Percentiles rank a stretch among this genome's conserved stretches.
phyloP scores from a whole-genome alignment of 164 flowering plant genomes.

The grape (Vitis vinifera) region DNA sequence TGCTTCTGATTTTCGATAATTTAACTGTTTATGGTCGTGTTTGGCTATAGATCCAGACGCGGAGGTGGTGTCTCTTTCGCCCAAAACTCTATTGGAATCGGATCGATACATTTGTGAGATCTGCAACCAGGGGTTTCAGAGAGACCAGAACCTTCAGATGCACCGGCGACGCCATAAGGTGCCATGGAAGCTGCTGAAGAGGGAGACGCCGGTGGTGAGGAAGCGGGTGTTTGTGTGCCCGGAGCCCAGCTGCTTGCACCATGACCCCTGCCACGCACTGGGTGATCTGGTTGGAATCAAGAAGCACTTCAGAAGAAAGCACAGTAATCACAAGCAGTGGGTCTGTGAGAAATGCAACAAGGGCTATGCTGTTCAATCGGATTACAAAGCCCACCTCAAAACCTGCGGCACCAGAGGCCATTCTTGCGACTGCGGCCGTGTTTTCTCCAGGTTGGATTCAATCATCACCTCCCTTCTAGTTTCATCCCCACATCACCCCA shows the following conservation, averaged over 20 bases:
- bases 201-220: slow-evolving; percentile 68
- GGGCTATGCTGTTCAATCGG: slow-evolving; percentile 96
- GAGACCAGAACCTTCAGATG: slow-evolving; percentile 99
- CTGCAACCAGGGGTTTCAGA: slow-evolving; percentile 94
- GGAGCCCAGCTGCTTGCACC: slow-evolving; percentile 92
- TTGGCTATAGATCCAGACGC: slow-evolving; percentile 83
- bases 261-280: slow-evolving; percentile 90
- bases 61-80: slow-evolving; percentile 90
- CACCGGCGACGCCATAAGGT: slow-evolving; percentile 93
- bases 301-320: slow-evolving; percentile 90
- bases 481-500: neutral
- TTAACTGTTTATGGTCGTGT: neutral
- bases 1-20: neutral
- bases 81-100: slow-evolving; percentile 86
- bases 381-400: slow-evolving; percentile 94
- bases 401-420: slow-evolving; percentile 98
- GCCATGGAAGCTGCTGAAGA: slow-evolving; percentile 93
- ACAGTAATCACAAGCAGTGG: slow-evolving; percentile 91
- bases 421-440: slow-evolving; percentile 96
- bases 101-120: slow-evolving; percentile 97
- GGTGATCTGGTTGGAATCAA: slow-evolving; percentile 97
- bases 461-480: neutral
- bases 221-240: slow-evolving; percentile 97
- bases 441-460: slow-evolving; percentile 73
- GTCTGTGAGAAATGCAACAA: slow-evolving; percentile 90